Percentiles rank a stretch among this genome's conserved stretches.
Conservation (phyloP, 495 filamentous ascomycete genomes). For the Talaromyces liani region DNA sequence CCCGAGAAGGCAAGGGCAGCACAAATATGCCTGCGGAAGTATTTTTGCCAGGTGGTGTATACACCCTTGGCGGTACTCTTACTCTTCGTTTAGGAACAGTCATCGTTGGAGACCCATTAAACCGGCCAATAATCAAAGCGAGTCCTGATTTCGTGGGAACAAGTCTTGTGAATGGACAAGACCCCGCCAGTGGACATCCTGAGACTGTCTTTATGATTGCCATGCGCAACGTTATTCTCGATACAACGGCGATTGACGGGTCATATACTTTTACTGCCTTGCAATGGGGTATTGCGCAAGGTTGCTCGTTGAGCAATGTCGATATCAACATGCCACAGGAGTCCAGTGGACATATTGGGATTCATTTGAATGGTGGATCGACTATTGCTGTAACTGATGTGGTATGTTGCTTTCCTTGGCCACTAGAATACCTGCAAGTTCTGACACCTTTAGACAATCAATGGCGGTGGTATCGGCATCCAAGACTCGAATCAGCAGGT, state of each 20-base stretch:
- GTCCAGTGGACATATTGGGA: constrained; percentile 47
- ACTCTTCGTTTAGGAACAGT: constrained; percentile 23
- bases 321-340: constrained; percentile 58
- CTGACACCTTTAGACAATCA: constrained; percentile 31
- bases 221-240: constrained; percentile 35
- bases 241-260: constrained; percentile 23
- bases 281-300: constrained; percentile 64
- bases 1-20: constrained; percentile 22
- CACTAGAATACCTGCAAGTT: background rate
- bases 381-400: constrained; percentile 41
- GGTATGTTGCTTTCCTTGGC: constrained; percentile 21
- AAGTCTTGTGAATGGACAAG: constrained; percentile 21
- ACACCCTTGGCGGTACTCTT: constrained; percentile 20
- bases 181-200: constrained; percentile 25
- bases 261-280: constrained; percentile 29
- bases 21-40: constrained; percentile 24
- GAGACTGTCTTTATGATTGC: constrained; percentile 34
- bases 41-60: constrained; percentile 31
- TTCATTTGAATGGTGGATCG: constrained; percentile 34
- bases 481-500: constrained; percentile 45
- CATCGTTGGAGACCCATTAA: constrained; percentile 19
- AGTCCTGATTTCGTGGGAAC: constrained; percentile 11
- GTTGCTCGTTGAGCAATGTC: constrained; percentile 64
- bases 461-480: constrained; percentile 42
- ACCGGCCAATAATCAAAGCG: constrained; percentile 17